These are phyloP conservation scores for Aspergillus chevalieri DNA, from an alignment of 2,329 filamentous ascomycete species.

Conservation along the genomic window DNA sequence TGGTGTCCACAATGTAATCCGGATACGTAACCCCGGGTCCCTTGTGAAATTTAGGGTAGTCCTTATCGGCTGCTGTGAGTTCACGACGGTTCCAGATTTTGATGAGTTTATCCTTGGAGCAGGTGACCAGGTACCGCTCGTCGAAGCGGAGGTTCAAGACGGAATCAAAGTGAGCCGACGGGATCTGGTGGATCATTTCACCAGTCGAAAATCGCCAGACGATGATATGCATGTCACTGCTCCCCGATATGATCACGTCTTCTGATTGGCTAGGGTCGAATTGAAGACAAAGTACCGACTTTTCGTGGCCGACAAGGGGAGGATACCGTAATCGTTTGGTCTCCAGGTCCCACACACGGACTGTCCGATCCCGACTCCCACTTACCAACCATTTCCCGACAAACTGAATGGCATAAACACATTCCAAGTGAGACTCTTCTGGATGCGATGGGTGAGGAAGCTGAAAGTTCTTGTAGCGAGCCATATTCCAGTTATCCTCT, in stretches of 20 bases:
- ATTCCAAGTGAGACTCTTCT: conserved; percentile 81
- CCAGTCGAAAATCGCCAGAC: conserved; percentile 93
- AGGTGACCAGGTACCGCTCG: conserved; percentile 84
- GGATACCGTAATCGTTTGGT: conserved; percentile 68
- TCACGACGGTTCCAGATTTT: conserved; percentile 85
- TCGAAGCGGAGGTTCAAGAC: conserved; percentile 93
- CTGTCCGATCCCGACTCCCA: conserved; percentile 79
- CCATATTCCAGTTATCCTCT: conserved; percentile 86
- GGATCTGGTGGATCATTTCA: conserved; percentile 68
- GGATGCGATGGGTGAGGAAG: conserved; percentile 76
- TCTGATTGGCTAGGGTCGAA: conserved; percentile 85
- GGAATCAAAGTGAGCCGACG: conserved; percentile 75
- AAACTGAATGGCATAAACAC: conserved; percentile 92
- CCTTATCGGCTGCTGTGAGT: conserved; percentile 46
- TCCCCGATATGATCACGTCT: conserved; percentile 90
- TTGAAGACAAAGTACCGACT: conserved; percentile 89
- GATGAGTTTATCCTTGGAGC: conserved; percentile 94
- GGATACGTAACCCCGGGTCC: conserved; percentile 44
- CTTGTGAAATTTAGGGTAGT: conserved; percentile 40
- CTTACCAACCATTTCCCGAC: conserved; percentile 81
- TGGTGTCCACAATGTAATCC: conserved; percentile 50
- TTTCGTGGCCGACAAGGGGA: conserved; percentile 70
- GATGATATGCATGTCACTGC: conserved; percentile 85
- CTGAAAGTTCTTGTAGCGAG: conserved; percentile 78
- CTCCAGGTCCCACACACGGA: conserved; percentile 85